A percentile compares a stretch with the other conserved stretches of the same genome.
phyloP scores from a whole-genome alignment of 768 basidiomycete genomes.

The Porphyrellus cyaneotinctus region DNA sequence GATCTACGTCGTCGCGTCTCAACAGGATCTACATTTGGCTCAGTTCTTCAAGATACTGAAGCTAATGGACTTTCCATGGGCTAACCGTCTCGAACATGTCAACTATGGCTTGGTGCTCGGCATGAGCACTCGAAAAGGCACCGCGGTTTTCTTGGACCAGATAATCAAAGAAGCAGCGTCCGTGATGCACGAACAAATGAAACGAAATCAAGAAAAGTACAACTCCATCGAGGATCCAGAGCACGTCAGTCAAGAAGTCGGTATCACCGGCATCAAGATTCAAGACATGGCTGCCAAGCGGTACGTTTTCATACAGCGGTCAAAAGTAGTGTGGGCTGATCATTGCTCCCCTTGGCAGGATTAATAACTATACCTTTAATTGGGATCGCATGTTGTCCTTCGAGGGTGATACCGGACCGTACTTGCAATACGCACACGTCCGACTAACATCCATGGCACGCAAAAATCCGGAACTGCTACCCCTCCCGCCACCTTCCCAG shows the following conservation, averaged over 20 bases:
- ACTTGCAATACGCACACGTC: conserved; percentile 96
- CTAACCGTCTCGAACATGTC: conserved; percentile 75
- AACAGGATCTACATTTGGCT: conserved; percentile 80
- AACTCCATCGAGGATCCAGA: conserved; percentile 84
- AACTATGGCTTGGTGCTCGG: conserved; percentile 91
- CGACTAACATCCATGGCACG: conserved; percentile 87
- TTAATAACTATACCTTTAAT: conserved; percentile 95
- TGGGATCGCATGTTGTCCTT: conserved; percentile 94
- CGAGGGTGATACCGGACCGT: conserved; percentile 94
- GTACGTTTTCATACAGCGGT: conserved; percentile 39
- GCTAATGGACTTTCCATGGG: conserved; percentile 89
- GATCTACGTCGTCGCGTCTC: conserved; percentile 89
- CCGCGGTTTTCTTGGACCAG: conserved; percentile 91
- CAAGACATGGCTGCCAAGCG: conserved; percentile 96
- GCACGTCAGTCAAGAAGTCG: conserved; percentile 72
- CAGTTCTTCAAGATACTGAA: conserved; percentile 94
- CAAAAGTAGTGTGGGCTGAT: background rate
- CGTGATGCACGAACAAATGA: conserved; percentile 97
- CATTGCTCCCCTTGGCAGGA: conserved; percentile 41
- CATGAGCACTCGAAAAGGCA: conserved; percentile 93
- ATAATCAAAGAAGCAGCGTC: conserved; percentile 84
- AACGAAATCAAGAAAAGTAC: conserved; percentile 91
- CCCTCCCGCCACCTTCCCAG: conserved; percentile 64
- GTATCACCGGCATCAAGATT: conserved; percentile 94
- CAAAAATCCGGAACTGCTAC: conserved; percentile 84